These are phyloP conservation scores for Sechiopsis laciniata DNA, from an alignment of 306 rosid species.

Conservation along the genomic window DNA sequence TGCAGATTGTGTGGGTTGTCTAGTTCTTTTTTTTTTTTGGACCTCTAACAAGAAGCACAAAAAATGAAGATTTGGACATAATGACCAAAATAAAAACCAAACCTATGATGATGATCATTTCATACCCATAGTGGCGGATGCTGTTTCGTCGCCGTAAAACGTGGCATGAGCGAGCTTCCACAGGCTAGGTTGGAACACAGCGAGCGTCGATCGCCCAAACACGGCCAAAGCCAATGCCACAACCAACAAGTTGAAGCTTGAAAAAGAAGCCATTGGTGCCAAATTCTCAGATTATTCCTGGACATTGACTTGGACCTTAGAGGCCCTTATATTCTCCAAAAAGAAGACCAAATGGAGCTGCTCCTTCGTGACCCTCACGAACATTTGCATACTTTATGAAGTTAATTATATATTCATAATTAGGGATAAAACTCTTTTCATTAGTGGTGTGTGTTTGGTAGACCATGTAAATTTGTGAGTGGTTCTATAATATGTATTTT, in stretches of 20 bases:
- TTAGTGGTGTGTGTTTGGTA: neutral
- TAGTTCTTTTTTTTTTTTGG: too few relatives aligned
- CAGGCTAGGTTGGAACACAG: conserved; percentile 48
- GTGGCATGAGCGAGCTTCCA: conserved; percentile 79
- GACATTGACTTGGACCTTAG: conserved; percentile 9
- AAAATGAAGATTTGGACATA: too few relatives aligned
- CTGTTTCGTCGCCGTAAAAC: conserved; percentile 86
- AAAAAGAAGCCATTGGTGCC: conserved; percentile 45
- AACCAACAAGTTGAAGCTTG: conserved; percentile 28
- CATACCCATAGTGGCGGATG: conserved; percentile 74
- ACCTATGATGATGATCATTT: neutral
- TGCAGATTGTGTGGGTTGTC: too few relatives aligned
- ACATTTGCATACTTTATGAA: conserved; percentile 24
- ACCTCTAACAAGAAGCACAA: too few relatives aligned
- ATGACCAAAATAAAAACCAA: neutral
- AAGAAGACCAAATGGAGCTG: neutral
- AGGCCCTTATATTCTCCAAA: conserved; percentile 32
- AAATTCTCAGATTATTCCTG: neutral
- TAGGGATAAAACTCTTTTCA: neutral
- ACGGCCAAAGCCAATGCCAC: conserved; percentile 28
- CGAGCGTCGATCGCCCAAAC: conserved; percentile 23
- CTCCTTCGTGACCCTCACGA: conserved; percentile 57
- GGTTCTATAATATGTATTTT: neutral
- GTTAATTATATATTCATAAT: conserved; percentile 13
- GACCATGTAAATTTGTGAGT: too few relatives aligned